Base-by-base conservation (phyloP, 495 filamentous ascomycete species). In the Hypoxylon fragiforme region DNA sequence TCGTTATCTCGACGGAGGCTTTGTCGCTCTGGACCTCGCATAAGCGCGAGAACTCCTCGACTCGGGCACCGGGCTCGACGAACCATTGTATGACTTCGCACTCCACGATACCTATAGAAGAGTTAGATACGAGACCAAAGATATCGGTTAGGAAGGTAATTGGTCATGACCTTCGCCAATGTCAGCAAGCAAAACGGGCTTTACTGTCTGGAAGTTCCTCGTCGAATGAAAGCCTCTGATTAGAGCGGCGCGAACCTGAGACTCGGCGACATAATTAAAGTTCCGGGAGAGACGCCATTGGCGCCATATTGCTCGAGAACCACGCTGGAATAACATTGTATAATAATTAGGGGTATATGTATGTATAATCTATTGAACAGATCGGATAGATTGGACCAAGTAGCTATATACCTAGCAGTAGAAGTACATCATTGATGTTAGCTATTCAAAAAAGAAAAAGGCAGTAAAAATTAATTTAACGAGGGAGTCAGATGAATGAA, bases 61-160 rank as follows among this genome's bases (percentile, higher is more conserved):
- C 91, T 45, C 90, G 85, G 18, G 95, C 95, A 42, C 89, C 92
- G 43, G 95, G 92, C 70, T 96, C 87, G 54, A 97, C 94, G 70
- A 97, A 99, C 95, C 95, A 99, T 76, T 97, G 95, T 61, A 97
- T 97, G 64, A 99, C 89, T 70, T 97, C 92, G 70, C 94, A 95
- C 73, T 98, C 94, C 59, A 91, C 90, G 64, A 97, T 98, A 40
- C 94, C 91, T 96, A 50, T 32, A 40, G 35, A 12, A 19, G 35
- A 15, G 6, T 37, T 59, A 60, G 47, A 41, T 35, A 19, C n/a
- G 7, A 26, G 8, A 14, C 53, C 38, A 32, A 46, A 38, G 6
- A 15, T 12, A 11, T 37, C 28, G 22, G 32, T 37, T 15, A 22
- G 47, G 41, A 41, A n/a, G n/a, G n/a, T n/a, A n/a, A n/a, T n/a